Evolutionary conservation across 2,329 filamentous ascomycete species (phyloP), one percentile per base, ranked within the genome.

Genomic region (Hymenoscyphus linearis): DNA sequence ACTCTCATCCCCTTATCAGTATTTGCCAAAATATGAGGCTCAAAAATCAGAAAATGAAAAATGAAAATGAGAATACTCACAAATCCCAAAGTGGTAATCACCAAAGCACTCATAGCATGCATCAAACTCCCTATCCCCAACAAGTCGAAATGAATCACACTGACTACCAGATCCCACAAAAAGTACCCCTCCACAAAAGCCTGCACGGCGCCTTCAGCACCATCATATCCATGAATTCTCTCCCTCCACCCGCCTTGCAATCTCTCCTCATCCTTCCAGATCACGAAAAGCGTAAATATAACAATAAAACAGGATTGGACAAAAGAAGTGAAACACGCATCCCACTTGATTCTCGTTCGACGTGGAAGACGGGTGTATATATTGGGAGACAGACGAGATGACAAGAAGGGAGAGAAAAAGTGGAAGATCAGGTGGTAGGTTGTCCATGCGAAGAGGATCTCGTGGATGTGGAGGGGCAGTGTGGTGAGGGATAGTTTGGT

Each of bases 181-280:
- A 93, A 93, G 74, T 93, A 93, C 13, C 90, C 90, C 31, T 84
- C 80, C 1, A 88, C 89, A 67, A 91, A 81, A 5, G 85, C 86
- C 74, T 91, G 87, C 55, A 91, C 81, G 76, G 92, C 80, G 44
- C 85, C 89, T 26, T 79, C 78, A 9, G 80, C 81, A 22, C 87
- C 87, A 3, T 85, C 88, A 71, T 93, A 93, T 9, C 40, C 18
- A 47, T 47, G n/a, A 22, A 25, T 25, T 12, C 40, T 47, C 40
- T 18, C 40, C 12, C 12, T 25, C 40, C 40, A 47, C 12, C 40
- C 40, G 18, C 18, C 40, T 7, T 47, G 40, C 18, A 4, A 10
- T 22, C 40, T n/a, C 22, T 47, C 40, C 18, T 47, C n/a, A 25
- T 47, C 40, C 10, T 47, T 47, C n/a, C 5, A 47, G 22, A 47